Evolutionary conservation across 2,329 filamentous ascomycete species (phyloP), one percentile per base, ranked within the genome.

Genomic region (Huntiella omanensis): DNA sequence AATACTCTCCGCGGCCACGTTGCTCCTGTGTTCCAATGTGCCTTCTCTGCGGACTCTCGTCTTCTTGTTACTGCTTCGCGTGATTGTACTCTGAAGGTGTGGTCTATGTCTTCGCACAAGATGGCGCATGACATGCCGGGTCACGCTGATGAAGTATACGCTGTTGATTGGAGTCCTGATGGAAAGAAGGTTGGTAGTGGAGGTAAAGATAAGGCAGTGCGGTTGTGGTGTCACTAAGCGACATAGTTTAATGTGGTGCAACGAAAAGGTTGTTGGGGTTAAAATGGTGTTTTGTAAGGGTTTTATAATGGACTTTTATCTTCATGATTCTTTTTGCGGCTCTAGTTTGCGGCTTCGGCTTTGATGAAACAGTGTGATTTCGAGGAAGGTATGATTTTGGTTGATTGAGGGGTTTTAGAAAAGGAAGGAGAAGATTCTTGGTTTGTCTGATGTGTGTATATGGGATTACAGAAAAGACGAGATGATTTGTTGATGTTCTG

Each of bases 151-250:
- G 84, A 95, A 60, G 87, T 95, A 0, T 95, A 87, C 60, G 85
- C 87, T 0, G 78, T 95, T 10, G 88, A 96, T 59, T 96, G 88
- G 91, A 87, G 83, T 54, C 80, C 85, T 0, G 87, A 95, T 59
- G 91, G 91, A 6, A 74, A 84, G 54, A 78, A 79, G 54, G 87
- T 96, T 12, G 86, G 79, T 13, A 94, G 86, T 59, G 91, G 87
- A 46, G 91, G 91, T 7, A 88, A 88, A 59, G 91, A 98, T 61
- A 95, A 93, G 60, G 75, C 75, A 2, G 74, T 81, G 15, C 66
- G 75, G 53, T 60, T 79, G 37, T 82, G 77, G 77, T 67, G 73
- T 53, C 75, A 78, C 58, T 80, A 63, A 57, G 8, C 8, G 6
- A 28, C 6, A 28, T 28, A 28, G 22, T 28, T 28, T 28, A 28